phyloP scores from a whole-genome alignment of 2,329 filamentous ascomycete species.

The Aspergillus pseudonomiae region DNA sequence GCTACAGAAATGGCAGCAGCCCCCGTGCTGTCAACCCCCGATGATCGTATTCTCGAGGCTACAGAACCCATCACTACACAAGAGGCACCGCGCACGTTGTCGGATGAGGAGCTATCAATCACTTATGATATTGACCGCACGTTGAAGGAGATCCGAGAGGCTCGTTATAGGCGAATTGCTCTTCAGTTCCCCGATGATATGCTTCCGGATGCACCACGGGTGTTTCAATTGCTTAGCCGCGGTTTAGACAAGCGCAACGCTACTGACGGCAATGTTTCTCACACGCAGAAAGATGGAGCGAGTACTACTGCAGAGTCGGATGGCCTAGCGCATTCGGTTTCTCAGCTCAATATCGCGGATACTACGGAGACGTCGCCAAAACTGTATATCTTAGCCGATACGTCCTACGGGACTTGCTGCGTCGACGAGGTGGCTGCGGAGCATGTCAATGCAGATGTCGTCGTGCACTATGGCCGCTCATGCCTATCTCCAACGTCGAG shows the following conservation, averaged over 20 bases:
- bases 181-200: conserved; percentile 96
- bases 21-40: conserved; percentile 65
- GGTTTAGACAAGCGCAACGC: conserved; percentile 46
- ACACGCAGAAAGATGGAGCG: conserved; percentile 18
- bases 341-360: conserved; percentile 30
- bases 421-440: conserved; percentile 97
- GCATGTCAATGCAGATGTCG: conserved; percentile 85
- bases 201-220: conserved; percentile 80
- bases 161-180: conserved; percentile 75
- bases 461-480: conserved; percentile 91
- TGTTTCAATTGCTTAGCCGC: conserved; percentile 67
- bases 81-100: conserved; percentile 39
- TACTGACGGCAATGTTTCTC: conserved; percentile 15
- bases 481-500: conserved; percentile 89
- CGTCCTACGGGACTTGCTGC: conserved; percentile 95
- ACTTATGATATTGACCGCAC: conserved; percentile 88
- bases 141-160: conserved; percentile 70
- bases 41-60: conserved; percentile 62
- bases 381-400: conserved; percentile 88
- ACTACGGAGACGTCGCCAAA: conserved; percentile 35
- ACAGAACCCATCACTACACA: conserved; percentile 47
- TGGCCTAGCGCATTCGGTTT: conserved; percentile 28
- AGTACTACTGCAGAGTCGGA: conserved; percentile 13
- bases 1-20: conserved; percentile 45
- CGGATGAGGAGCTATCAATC: conserved; percentile 70